Conservation (phyloP, 257 asterid genomes). For the Oldenlandia corymbosa region DNA sequence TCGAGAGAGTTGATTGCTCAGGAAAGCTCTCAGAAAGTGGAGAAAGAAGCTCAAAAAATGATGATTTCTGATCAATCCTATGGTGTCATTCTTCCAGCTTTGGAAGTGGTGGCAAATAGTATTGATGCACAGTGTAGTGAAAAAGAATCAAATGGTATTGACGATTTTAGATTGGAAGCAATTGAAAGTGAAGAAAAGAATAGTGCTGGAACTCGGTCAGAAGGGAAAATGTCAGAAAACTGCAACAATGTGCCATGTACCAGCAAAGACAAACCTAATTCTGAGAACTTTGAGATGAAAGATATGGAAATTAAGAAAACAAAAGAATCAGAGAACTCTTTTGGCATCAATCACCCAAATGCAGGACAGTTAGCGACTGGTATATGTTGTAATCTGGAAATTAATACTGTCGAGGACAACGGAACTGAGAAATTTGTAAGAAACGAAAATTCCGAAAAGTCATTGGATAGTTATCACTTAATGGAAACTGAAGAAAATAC, state of each 20-base stretch:
- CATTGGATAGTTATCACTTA: too few relatives aligned
- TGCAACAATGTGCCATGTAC: neutral
- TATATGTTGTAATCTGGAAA: neutral
- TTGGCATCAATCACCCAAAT: neutral
- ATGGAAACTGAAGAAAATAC: too few relatives aligned
- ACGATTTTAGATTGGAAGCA: neutral
- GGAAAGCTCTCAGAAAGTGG: neutral
- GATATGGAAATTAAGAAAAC: neutral
- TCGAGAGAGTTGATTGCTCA: neutral
- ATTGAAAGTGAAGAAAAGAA: constrained; percentile 1
- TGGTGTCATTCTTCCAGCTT: neutral
- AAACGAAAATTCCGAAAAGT: too few relatives aligned
- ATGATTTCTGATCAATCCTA: neutral
- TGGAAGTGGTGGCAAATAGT: constrained; percentile 2
- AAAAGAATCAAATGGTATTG: constrained; percentile 5
- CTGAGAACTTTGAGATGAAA: neutral
- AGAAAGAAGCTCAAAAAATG: neutral
- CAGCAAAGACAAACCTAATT: constrained; percentile 11
- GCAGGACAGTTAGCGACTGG: neutral
- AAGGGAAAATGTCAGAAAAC: neutral
- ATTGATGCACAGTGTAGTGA: neutral
- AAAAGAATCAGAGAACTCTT: constrained; percentile 3
- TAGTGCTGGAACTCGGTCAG: neutral
- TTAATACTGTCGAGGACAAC: too few relatives aligned
- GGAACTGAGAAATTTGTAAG: too few relatives aligned